Evolutionary conservation across 2,329 filamentous ascomycete genomes (phyloP).

Genomic region (Catunica adiposa): DNA sequence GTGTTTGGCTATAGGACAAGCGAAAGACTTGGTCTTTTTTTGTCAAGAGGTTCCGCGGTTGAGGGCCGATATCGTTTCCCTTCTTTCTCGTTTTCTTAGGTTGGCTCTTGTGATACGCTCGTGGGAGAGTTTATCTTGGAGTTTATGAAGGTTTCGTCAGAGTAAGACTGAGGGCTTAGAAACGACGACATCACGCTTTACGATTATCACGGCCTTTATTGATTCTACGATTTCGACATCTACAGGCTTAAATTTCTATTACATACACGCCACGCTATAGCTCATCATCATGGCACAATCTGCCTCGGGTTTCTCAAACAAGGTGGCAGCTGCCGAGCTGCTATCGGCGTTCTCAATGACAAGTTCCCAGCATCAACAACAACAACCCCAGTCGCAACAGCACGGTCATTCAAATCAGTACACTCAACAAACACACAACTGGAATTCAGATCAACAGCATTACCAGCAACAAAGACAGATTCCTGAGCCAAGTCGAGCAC

Average conservation of each 20-base stretch:
- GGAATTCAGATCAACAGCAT: not conserved
- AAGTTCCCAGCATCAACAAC: slow-evolving; percentile 2
- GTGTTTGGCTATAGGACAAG: too few relatives aligned
- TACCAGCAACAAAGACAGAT: not conserved
- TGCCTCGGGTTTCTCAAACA: slow-evolving; percentile 6
- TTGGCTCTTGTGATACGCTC: too few relatives aligned
- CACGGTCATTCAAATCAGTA: slow-evolving; percentile 2
- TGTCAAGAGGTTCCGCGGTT: too few relatives aligned
- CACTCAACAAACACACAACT: not conserved
- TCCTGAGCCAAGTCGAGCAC: not conserved
- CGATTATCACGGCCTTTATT: too few relatives aligned
- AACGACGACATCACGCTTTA: too few relatives aligned
- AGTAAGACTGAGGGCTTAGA: too few relatives aligned
- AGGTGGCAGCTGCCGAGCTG: slow-evolving; percentile 12
- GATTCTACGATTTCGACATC: too few relatives aligned
- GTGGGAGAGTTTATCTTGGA: too few relatives aligned
- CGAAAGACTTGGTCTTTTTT: too few relatives aligned
- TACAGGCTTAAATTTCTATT: not conserved
- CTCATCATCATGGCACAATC: slow-evolving; percentile 7
- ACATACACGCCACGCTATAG: not conserved
- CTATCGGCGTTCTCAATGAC: slow-evolving; percentile 14
- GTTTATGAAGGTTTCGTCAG: too few relatives aligned
- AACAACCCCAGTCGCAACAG: not conserved
- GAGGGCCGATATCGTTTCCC: too few relatives aligned
- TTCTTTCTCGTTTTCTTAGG: too few relatives aligned